phyloP scores from a whole-genome alignment of 2,329 filamentous ascomycete species.

The Claviceps pazoutovae region DNA sequence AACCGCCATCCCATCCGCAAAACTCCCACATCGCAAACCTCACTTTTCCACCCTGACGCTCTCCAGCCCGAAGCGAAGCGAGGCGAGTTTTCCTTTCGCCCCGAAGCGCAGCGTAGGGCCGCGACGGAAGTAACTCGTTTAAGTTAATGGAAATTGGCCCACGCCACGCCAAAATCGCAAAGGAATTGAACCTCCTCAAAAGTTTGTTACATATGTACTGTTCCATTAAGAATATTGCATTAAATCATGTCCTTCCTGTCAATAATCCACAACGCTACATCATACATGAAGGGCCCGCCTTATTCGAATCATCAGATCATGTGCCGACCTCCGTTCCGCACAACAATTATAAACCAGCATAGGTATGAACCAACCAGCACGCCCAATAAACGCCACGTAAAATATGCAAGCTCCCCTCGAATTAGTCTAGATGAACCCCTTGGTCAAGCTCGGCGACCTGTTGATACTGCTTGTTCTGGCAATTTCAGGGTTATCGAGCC shows the following conservation, averaged over 20 bases:
- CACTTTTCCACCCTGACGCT: too few relatives aligned
- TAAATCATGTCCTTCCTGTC: conserved; percentile 6
- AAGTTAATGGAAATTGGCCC: neutral
- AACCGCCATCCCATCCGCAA: too few relatives aligned
- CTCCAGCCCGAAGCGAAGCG: too few relatives aligned
- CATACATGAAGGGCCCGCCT: conserved; percentile 6
- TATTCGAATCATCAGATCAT: conserved; percentile 4
- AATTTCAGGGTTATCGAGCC: conserved; percentile 33
- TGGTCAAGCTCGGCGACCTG: conserved; percentile 54
- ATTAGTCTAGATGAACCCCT: conserved; percentile 41
- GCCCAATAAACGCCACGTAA: neutral
- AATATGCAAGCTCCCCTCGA: neutral
- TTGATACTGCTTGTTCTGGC: conserved; percentile 53
- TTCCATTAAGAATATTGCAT: neutral
- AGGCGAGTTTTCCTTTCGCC: too few relatives aligned
- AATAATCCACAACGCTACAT: conserved; percentile 6
- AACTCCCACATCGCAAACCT: too few relatives aligned
- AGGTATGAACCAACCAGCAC: neutral
- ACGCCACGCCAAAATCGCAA: too few relatives aligned
- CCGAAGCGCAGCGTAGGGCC: too few relatives aligned
- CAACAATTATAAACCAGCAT: neutral
- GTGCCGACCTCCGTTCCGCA: neutral
- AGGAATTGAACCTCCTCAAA: too few relatives aligned
- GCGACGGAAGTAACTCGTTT: too few relatives aligned
- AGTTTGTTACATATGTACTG: too few relatives aligned